Evolutionary conservation across 805 yeast genomes (phyloP).

Genomic region (Zygotorulaspora chibaensis): DNA sequence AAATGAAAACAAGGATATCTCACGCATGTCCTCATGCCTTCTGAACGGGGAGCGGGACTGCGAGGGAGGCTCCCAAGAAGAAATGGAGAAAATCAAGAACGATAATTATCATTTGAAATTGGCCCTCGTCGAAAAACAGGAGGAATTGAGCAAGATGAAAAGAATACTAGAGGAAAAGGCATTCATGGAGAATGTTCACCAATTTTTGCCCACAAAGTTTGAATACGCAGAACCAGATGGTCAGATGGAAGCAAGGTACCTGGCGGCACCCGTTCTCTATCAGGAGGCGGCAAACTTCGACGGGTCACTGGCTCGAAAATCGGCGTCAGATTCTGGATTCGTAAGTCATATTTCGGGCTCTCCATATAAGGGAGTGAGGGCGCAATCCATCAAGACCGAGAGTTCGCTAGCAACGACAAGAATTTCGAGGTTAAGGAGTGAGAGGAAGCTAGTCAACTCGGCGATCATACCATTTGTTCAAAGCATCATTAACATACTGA

Average conservation of each 20-base stretch:
- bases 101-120: slow-evolving; percentile 25
- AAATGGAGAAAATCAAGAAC: slow-evolving; percentile 15
- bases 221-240: neutral
- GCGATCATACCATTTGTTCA: slow-evolving; percentile 24
- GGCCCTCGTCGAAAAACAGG: slow-evolving; percentile 22
- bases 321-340: slow-evolving; percentile 8
- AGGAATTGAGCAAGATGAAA: slow-evolving; percentile 15
- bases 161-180: slow-evolving; percentile 5
- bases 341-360: slow-evolving; percentile 23
- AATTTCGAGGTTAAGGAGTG: slow-evolving; percentile 13
- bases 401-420: slow-evolving; percentile 24
- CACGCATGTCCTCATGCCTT: slow-evolving; percentile 1
- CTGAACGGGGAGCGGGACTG: neutral
- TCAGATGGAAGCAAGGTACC: neutral
- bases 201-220: neutral
- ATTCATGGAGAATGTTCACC: slow-evolving; percentile 6
- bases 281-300: slow-evolving; percentile 1
- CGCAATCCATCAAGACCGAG: slow-evolving; percentile 15
- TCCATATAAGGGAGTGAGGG: slow-evolving; percentile 19
- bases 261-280: neutral
- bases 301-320: neutral
- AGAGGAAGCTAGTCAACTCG: slow-evolving; percentile 17
- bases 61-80: slow-evolving; percentile 4
- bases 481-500: slow-evolving; percentile 18
- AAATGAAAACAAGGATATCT: slow-evolving; percentile 7